Evolutionary conservation across 176 grass and related monocot species (phyloP), one percentile per base, ranked within the genome.

Genomic region (Cymbopogon citratus): DNA sequence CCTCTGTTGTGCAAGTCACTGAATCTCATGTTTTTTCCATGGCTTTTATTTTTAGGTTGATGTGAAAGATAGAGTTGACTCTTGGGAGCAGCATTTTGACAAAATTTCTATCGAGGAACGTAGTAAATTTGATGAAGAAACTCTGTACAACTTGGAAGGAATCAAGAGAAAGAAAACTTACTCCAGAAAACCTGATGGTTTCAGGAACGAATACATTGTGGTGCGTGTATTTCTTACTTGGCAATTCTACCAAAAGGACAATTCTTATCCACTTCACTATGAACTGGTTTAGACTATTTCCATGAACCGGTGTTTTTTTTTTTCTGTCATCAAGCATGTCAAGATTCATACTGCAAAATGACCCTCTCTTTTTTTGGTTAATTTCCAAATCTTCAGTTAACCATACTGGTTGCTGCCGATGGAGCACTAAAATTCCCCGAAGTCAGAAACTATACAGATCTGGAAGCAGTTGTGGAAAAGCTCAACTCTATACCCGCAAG

Each of bases 121-220:
- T 54, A 77, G 27, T 13, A 82, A 87, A 64, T 82, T 87, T 71
- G 79, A 87, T 54, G 80, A 87, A 51, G 56, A 83, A 78, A 87
- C 86, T n/a, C 79, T 78, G 2, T 84, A 23, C 33, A 82, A 78
- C 12, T 28, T 87, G 79, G 54, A 87, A 5, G 85, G 86, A 16
- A 70, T 87, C 24, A 82, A 71, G 66, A 56, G 24, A 63, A 78
- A 77, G 12, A 87, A 87, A 77, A 12, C 9, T 15, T 83, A 87
- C 73, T 77, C 33, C 0, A 74, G 18, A 72, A 84, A 79, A 57
- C 41, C 59, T 12, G 86, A 88, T 88, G 86, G 75, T 35, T 73
- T 69, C 67, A 77, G 43, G 45, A 87, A 87, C 12, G 79, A 87
- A 67, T 81, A 87, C 29, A 69, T 76, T 49, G 86, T 83, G 86